phyloP scores from a whole-genome alignment of 2,329 filamentous ascomycete species.

The Xylaria sp. region DNA sequence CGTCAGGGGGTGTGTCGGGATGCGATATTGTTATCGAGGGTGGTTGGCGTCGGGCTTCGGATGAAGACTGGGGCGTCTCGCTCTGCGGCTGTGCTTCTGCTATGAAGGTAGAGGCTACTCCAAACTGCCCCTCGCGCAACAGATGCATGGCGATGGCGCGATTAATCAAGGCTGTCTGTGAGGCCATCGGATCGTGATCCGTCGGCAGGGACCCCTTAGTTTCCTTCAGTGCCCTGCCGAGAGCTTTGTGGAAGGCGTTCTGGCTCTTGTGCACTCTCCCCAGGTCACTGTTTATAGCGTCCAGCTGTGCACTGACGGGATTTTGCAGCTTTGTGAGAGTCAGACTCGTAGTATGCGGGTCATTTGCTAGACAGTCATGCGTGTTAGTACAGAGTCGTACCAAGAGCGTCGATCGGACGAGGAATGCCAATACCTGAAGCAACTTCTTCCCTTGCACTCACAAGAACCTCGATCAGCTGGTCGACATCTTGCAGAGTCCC shows the following conservation, averaged over 20 bases:
- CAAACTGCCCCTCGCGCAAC: conserved; percentile 92
- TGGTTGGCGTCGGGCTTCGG: conserved; percentile 41
- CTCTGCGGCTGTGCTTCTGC: conserved; percentile 67
- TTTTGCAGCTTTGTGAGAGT: conserved; percentile 87
- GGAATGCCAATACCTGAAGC: conserved; percentile 66
- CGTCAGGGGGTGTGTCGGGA: conserved; percentile 41
- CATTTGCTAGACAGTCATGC: conserved; percentile 55
- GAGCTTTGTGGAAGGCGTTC: conserved; percentile 83
- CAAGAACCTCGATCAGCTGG: conserved; percentile 80
- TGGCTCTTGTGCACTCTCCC: conserved; percentile 86
- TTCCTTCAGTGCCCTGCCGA: conserved; percentile 83
- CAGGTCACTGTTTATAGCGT: conserved; percentile 81
- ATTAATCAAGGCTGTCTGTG: conserved; percentile 83
- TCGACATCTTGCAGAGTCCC: conserved; percentile 84
- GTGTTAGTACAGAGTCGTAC: conserved; percentile 27
- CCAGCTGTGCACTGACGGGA: conserved; percentile 83
- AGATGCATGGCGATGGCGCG: conserved; percentile 97
- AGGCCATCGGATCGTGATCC: conserved; percentile 82
- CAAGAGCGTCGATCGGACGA: background rate
- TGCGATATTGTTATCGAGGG: conserved; percentile 35
- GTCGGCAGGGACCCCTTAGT: conserved; percentile 76
- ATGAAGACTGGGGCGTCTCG: conserved; percentile 35
- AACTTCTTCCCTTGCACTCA: conserved; percentile 77
- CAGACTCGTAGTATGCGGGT: conserved; percentile 76
- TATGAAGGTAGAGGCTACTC: conserved; percentile 86